Evolutionary conservation across 768 basidiomycete species (phyloP), one percentile per base, ranked within the genome.

Genomic region (Lactifluus subvellereus): DNA sequence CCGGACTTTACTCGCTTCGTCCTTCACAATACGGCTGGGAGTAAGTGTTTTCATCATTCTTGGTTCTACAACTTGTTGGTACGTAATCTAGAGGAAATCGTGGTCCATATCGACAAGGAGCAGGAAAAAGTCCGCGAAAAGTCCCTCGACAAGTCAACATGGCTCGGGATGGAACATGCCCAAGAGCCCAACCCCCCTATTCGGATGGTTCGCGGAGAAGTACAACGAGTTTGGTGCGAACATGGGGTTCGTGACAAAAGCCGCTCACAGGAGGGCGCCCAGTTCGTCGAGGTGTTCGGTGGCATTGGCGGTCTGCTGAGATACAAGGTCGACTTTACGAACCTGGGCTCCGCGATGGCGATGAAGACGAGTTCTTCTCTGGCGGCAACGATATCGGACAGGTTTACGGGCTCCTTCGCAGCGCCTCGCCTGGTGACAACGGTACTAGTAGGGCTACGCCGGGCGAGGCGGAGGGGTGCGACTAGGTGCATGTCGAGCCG

Each of bases 161-260:
- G 91, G 4, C 72, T 86, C 45, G 97, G 98, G 80, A 98, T 99
- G 97, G 97, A 99, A 73, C 88, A 89, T 73, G 76, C 76, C 9
- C 70, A 69, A 2, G 97, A 99, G 68, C 87, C 87, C 97, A 2
- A 83, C 89, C 70, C 80, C 89, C 54, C 82, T 98, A 11, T 85
- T 99, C 64, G 97, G 98, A 74, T 98, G 97, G 97, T 94, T 98
- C 73, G 88, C 97, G 50, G 96, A 98, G 73, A 94, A 94, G 73
- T 99, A 98, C 81, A 94, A 92, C 74, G 93, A 96, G 47, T 98
- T 98, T 72, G 97, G 96, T 65, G 91, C 96, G 56, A 87, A 88
- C 68, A 86, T 98, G 65, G 94, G 95, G 77, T 98, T 98, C 72
- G 87, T 98, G 48, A 96, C 95, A 66, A 94, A 98, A 22, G 22